Evolutionary conservation across 352 stramenopile species (phyloP), one percentile per base, ranked within the genome.

Genomic region (Phytopythium aichiense): DNA sequence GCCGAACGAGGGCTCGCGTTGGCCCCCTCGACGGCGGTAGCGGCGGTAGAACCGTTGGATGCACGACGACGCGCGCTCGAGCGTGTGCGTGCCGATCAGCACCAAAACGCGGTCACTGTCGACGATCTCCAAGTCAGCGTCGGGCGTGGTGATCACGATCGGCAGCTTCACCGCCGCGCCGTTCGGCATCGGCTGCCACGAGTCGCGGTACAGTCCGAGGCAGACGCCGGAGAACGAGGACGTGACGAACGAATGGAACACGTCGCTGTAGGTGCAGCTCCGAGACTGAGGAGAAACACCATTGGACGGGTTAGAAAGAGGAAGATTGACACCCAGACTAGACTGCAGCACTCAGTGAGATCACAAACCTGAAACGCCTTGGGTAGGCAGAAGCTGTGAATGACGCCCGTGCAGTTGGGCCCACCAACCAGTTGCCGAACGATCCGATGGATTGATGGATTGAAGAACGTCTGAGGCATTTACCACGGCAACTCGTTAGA

Each of bases 381-480:
- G 22, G 84, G 82, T 16, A 94, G 58, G 0, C 61, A 69, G 51
- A 83, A 89, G 0, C 68, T 88, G 30, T 76, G 76, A 62, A 94
- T 87, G n/a, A 88, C 66, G 16, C 87, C 84, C 0, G 87, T 93
- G 67, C 84, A 91, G 12, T 80, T 79, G 53, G 81, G 82, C 0
- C 84, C 84, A 33, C 87, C 87, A 12, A 93, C 84, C 1, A 95
- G 60, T 55, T 95, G 87, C 0, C 81, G 82, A 49, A 93, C 66
- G 62, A 95, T 93, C 56, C 91, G 91, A 65, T 93, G 81, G 57
- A 95, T 95, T 15, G 82, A 91, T 25, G 84, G 84, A 46, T 91
- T 92, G 69, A 87, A 95, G 58, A 85, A 95, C 3, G 87, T 85
- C 76, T 94, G 64, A 0, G 5, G 8, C 7, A 18, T 15, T 20